Percentiles rank a stretch among this genome's conserved stretches.
Evolutionary conservation across 2,329 filamentous ascomycete genomes (phyloP).

Genomic region (Colletotrichum sp.): DNA sequence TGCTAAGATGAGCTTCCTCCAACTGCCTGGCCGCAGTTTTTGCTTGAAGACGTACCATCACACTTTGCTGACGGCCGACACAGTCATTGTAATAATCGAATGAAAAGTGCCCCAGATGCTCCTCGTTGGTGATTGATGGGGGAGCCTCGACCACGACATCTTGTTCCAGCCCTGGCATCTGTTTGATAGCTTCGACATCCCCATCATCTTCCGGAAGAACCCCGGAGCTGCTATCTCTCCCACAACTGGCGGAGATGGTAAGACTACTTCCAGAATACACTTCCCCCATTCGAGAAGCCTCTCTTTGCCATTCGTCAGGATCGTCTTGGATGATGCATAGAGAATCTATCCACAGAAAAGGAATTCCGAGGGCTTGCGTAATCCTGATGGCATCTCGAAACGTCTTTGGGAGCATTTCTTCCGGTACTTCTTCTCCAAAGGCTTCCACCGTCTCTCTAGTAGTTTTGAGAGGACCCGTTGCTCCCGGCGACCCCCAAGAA

Average conservation of each 20-base stretch:
- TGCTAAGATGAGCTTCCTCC: background rate
- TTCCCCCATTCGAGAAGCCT: background rate
- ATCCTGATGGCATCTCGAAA: background rate
- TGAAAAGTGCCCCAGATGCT: background rate
- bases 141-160: rapidly evolving
- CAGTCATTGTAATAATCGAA: background rate
- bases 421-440: background rate
- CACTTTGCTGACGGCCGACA: no score
- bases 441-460: background rate
- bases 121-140: no score
- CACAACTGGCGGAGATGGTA: background rate
- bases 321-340: background rate
- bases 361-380: background rate
- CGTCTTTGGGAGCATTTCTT: background rate
- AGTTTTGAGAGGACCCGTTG: background rate
- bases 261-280: background rate
- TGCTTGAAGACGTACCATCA: no score
- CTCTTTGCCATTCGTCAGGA: background rate
- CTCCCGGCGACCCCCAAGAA: no score
- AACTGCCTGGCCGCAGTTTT: no score
- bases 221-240: background rate
- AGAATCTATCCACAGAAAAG: background rate
- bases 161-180: no score
- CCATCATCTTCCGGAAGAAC: background rate
- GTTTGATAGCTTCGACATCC: no score